Conservation (phyloP, 2,329 filamentous ascomycete genomes). For the Teratosphaeria viscida region DNA sequence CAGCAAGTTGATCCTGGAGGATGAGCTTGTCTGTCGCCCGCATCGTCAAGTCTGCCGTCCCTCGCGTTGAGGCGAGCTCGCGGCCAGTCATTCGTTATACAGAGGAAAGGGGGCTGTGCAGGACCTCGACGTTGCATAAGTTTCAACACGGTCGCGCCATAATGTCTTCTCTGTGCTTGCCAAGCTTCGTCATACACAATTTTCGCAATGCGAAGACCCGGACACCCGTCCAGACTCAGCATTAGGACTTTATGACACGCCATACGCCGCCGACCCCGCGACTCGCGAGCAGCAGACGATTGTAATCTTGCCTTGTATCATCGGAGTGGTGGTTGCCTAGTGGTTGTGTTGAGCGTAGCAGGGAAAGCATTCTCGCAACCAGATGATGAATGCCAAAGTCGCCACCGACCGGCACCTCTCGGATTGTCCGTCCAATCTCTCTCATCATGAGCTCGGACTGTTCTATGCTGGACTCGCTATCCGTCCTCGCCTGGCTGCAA, state of each 20-base stretch:
- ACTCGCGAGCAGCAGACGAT: neutral
- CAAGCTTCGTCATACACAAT: neutral
- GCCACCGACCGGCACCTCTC: neutral
- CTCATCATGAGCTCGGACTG: no score
- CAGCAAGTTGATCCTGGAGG: neutral
- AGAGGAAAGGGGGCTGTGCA: neutral
- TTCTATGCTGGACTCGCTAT: neutral
- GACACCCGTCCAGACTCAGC: neutral
- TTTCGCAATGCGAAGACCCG: neutral
- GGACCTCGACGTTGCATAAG: neutral
- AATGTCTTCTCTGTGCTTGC: neutral
- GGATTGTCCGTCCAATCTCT: no score
- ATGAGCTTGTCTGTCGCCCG: neutral
- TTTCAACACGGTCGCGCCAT: neutral
- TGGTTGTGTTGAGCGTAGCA: neutral
- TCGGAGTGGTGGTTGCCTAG: neutral
- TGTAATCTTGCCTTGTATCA: neutral
- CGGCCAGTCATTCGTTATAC: neutral
- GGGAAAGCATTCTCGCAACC: neutral
- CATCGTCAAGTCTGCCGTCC: neutral
- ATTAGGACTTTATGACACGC: neutral
- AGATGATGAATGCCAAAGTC: neutral
- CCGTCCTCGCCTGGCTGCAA: conserved; percentile 23
- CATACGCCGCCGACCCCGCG: neutral
- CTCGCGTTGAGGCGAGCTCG: neutral